These are phyloP conservation scores for Penicillium lividum DNA, from an alignment of 495 filamentous ascomycete genomes.

Conservation along the genomic window DNA sequence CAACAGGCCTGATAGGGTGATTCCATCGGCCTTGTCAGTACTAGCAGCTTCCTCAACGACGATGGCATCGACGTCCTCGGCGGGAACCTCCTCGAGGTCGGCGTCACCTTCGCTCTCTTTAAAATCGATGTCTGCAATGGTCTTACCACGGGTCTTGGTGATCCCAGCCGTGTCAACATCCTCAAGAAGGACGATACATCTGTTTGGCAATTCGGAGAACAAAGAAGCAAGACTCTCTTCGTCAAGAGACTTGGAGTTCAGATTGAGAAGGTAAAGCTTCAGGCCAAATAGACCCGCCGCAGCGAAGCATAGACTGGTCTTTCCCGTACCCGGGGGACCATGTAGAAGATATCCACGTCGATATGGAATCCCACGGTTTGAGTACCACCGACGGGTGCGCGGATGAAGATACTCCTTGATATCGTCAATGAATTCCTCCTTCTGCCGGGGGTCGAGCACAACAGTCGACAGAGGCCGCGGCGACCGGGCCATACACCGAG, in stretches of 20 bases:
- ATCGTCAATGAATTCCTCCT: conserved; percentile 70
- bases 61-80: conserved; percentile 6
- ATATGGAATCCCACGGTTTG: conserved; percentile 62
- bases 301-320: conserved; percentile 53
- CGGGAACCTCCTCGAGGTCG: neutral
- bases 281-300: conserved; percentile 46
- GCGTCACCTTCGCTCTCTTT: neutral
- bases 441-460: conserved; percentile 73
- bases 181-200: conserved; percentile 51
- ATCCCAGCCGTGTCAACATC: conserved; percentile 55
- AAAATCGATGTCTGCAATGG: neutral
- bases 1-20: conserved; percentile 71
- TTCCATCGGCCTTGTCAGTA: conserved; percentile 26
- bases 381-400: conserved; percentile 73
- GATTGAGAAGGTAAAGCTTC: conserved; percentile 48
- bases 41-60: conserved; percentile 5
- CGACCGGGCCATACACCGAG: conserved; percentile 65
- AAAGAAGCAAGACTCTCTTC: conserved; percentile 72
- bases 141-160: conserved; percentile 49
- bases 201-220: conserved; percentile 57
- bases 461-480: conserved; percentile 82
- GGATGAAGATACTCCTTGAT: conserved; percentile 88
- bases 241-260: conserved; percentile 41
- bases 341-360: conserved; percentile 50
- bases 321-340: conserved; percentile 52